phyloP scores from a whole-genome alignment of 2,329 filamentous ascomycete species.

The Alternaria arbusti region DNA sequence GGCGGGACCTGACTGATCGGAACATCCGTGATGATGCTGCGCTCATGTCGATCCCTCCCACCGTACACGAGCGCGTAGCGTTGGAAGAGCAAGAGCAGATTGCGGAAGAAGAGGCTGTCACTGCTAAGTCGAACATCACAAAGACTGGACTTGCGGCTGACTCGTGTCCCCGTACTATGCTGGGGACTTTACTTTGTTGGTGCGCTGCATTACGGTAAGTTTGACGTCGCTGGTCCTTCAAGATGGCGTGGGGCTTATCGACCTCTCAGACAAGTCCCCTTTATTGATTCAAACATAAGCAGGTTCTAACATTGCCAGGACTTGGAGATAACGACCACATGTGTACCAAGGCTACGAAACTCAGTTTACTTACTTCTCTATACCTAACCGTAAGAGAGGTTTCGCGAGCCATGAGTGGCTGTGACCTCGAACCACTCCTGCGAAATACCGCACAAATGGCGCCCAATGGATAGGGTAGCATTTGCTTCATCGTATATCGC shows the following conservation, averaged over 20 bases:
- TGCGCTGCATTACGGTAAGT: neutral
- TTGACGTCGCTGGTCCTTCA: neutral
- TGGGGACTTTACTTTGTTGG: neutral
- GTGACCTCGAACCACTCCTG: accelerated
- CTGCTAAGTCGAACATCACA: neutral
- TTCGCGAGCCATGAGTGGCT: neutral
- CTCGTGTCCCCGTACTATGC: neutral
- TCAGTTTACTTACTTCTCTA: neutral
- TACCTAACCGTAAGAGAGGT: neutral
- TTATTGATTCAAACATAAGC: neutral
- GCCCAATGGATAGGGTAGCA: no score
- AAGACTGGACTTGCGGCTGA: neutral
- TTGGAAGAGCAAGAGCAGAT: neutral
- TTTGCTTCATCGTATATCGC: no score
- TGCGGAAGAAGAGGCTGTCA: neutral
- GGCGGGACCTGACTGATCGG: neutral
- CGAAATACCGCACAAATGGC: neutral
- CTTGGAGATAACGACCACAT: neutral
- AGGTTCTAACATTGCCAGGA: neutral
- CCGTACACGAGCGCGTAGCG: neutral
- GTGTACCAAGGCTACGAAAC: neutral
- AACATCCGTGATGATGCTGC: neutral
- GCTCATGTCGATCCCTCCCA: neutral
- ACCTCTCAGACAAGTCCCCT: neutral
- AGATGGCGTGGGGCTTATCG: neutral